A percentile compares a stretch with the other conserved stretches of the same genome.
phyloP scores from a whole-genome alignment of 768 basidiomycete genomes.

The Phlegmacium glaucopus region DNA sequence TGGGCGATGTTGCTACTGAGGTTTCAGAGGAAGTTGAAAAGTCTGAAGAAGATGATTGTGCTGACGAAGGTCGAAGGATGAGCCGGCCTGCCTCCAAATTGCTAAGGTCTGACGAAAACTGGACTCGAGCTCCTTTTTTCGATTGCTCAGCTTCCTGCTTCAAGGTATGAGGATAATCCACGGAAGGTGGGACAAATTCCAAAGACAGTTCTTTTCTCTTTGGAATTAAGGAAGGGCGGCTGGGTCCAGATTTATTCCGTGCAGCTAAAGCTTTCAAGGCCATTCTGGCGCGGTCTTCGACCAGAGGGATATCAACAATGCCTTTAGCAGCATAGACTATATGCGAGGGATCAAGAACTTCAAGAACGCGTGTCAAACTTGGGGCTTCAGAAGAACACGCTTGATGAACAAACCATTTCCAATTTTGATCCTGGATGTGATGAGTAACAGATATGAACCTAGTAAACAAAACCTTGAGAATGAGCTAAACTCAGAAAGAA shows the following conservation, averaged over 20 bases:
- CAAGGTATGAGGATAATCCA: slow-evolving; percentile 42
- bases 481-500: slow-evolving; percentile 3
- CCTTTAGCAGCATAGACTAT: slow-evolving; percentile 66
- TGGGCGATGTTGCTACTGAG: slow-evolving; percentile 40
- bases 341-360: slow-evolving; percentile 65
- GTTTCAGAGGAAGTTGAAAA: slow-evolving; percentile 54
- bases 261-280: slow-evolving; percentile 49
- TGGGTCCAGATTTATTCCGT: slow-evolving; percentile 37
- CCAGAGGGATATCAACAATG: slow-evolving; percentile 70
- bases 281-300: slow-evolving; percentile 56
- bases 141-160: slow-evolving; percentile 10
- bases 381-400: background rate
- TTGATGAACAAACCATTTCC: slow-evolving; percentile 48
- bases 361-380: background rate
- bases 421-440: slow-evolving; percentile 58
- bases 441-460: slow-evolving; percentile 78
- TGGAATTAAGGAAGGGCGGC: slow-evolving; percentile 45
- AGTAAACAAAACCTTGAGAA: slow-evolving; percentile 3
- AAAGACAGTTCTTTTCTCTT: slow-evolving; percentile 1
- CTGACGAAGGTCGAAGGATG: slow-evolving; percentile 33
- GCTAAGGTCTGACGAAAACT: background rate
- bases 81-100: slow-evolving; percentile 16
- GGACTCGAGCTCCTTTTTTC: too few species aligned
- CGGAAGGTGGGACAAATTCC: background rate
- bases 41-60: slow-evolving; percentile 45